Base-by-base conservation (phyloP, 1,139 yeast genomes). In the Suhomyces bolitotheri region DNA sequence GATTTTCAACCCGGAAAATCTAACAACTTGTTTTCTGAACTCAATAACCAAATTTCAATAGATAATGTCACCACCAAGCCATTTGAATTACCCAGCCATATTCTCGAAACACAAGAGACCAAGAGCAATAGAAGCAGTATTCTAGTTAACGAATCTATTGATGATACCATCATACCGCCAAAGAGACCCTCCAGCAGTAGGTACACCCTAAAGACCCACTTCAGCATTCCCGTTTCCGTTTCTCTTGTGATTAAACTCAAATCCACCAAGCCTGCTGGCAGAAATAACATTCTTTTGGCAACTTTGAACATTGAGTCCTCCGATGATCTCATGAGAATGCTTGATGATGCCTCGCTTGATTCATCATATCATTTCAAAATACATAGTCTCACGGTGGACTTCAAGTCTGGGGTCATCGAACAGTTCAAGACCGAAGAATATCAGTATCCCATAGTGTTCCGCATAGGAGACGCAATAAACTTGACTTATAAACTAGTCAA, bases 281-380 rank as follows among this genome's bases (percentile, higher is more conserved):
- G 78, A 34, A 70, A 73, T 43, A 72, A 73, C 38, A 57, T 71
- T 15, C 51, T 80, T 4, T 56, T 80, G 13, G 73, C 82, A 1
- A 74, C 81, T 0, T 58, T 83, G 32, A 82, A 76, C 37, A 58
- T 82, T 15, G 80, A 76, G 39, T 62, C 77, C 1, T 71, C 83
- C 1, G 77, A 69, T 35, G 73, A 61, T 31, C 51, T 69, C 17
- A 53, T 53, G 27, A 60, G 56, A 16, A 27, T 49, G 2, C 38
- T 61, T 19, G 49, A 16, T 36, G 2, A 28, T 11, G 16, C 34
- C 13, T 40, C 31, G 20, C 13, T 12, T 8, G 36, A 17, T 17
- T 39, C 42, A 10, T 47, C 58, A 14, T 62, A 54, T 27, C 56
- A 51, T 11, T 67, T 78, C 20, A 53, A 60, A 14, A 58, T 78